These are phyloP conservation scores for Calonectria pauciramosa DNA, from an alignment of 2,329 filamentous ascomycete genomes.

Conservation along the genomic window DNA sequence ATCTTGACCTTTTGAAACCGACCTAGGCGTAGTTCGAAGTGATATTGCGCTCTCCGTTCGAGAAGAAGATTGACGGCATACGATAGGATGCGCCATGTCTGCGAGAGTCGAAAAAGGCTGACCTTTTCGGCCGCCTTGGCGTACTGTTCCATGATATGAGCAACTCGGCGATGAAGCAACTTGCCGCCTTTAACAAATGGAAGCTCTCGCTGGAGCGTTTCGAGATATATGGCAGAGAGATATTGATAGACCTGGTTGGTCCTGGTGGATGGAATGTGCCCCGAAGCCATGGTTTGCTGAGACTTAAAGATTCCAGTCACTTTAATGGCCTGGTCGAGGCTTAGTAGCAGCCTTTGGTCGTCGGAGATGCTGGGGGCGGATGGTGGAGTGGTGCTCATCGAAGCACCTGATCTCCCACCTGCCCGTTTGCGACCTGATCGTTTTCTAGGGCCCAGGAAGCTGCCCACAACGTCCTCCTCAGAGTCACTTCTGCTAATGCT, in stretches of 20 bases:
- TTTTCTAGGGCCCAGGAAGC: conserved; percentile 67
- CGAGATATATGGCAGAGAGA: conserved; percentile 69
- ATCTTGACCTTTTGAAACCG: conserved; percentile 52
- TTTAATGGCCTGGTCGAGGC: conserved; percentile 70
- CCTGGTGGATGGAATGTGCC: conserved; percentile 66
- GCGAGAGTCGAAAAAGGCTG: conserved; percentile 71
- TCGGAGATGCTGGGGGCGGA: conserved; percentile 51
- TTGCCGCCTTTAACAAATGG: conserved; percentile 54
- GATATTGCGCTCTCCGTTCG: conserved; percentile 67
- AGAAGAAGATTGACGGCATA: conserved; percentile 70
- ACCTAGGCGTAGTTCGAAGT: conserved; percentile 64
- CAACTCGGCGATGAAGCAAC: conserved; percentile 62
- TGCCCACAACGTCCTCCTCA: conserved; percentile 74
- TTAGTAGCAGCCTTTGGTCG: conserved; percentile 59
- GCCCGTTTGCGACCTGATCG: conserved; percentile 57
- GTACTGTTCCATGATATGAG: conserved; percentile 67
- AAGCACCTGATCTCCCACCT: conserved; percentile 58
- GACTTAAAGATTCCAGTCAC: conserved; percentile 70
- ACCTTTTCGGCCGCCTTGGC: conserved; percentile 70
- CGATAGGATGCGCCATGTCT: conserved; percentile 74
- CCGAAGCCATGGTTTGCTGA: conserved; percentile 74
- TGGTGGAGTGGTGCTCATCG: conserved; percentile 69
- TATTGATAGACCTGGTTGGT: conserved; percentile 68
- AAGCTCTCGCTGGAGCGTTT: conserved; percentile 64
- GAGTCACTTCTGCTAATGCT: conserved; percentile 74